Evolutionary conservation across 2,329 filamentous ascomycete genomes (phyloP), one percentile per base, ranked within the genome.

Genomic region (Zymoseptoria tritici): DNA sequence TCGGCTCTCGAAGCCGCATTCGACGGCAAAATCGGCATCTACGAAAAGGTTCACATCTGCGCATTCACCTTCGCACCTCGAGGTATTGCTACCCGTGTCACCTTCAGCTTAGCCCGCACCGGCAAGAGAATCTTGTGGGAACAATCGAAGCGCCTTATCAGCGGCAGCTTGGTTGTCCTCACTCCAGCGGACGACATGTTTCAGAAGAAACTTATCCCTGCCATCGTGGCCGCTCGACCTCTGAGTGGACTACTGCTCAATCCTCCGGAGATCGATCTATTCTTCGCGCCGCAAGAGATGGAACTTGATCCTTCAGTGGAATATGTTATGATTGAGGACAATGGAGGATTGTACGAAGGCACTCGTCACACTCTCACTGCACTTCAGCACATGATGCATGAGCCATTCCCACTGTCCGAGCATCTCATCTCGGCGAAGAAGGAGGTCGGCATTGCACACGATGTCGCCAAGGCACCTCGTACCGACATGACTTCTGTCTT

Each of bases 321-420:
- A 66, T 86, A 86, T 72, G 74, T 92, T 9, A 96, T 96, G 89
- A 76, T 96, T 0, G 90, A 96, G 69, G 81, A 88, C 1, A 82
- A 86, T 2, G 73, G 74, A 0, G 86, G 88, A 0, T 96, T 91
- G 70, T 96, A 85, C 63, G 92, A 97, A 72, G 84, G 89, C 0
- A 80, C 84, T 46, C 81, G 89, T 0, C 85, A 96, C 70, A 87
- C 86, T 0, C 79, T 97, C 70, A 77, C 83, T 13, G 87, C 88
- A 0, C 74, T 96, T 1, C 90, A 96, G 76, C 79, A 85, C 74
- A 71, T 82, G 74, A 80, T 74, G 59, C 71, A 72, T 62, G 85
- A 89, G 73, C 60, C 46, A 4, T 87, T 87, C n/a, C 78, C 81
- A 0, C 74, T 90, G 1, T 79, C 82, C 52, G 82, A 87, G 54